These are phyloP conservation scores for Trametes elegans DNA, from an alignment of 768 basidiomycete genomes.

Conservation along the genomic window DNA sequence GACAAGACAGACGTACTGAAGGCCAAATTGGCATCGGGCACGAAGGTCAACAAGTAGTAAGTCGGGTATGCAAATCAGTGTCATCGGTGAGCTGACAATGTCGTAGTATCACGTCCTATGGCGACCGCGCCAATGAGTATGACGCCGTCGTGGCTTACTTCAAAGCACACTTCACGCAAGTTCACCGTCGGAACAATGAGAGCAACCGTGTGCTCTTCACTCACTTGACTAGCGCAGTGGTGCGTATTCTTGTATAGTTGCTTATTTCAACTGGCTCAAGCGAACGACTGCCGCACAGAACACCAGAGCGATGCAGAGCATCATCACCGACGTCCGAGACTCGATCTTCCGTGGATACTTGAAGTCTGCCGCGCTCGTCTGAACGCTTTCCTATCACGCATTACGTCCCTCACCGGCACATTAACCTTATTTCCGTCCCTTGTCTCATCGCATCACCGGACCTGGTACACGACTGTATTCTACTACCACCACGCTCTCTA, in stretches of 20 bases:
- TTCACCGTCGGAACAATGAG: constrained; percentile 64
- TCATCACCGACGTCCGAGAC: constrained; percentile 63
- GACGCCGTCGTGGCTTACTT: constrained; percentile 76
- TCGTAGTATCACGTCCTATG: constrained; percentile 72
- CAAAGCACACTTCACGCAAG: constrained; percentile 79
- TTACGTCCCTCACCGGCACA: not conserved
- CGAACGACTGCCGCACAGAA: constrained; percentile 47
- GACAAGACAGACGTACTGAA: constrained; percentile 79
- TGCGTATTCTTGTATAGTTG: constrained; percentile 32
- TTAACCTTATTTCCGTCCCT: constrained; percentile 9
- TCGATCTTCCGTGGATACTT: constrained; percentile 38
- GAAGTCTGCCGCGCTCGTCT: constrained; percentile 37
- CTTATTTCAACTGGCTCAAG: not conserved
- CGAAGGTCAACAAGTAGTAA: constrained; percentile 79
- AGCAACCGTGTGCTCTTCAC: constrained; percentile 59
- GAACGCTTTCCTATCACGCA: not conserved
- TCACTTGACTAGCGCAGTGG: constrained; percentile 80
- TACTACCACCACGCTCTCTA: constrained; percentile 8
- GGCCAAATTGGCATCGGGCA: constrained; percentile 66
- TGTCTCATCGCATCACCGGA: not conserved
- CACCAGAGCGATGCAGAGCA: constrained; percentile 79
- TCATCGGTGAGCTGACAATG: not conserved
- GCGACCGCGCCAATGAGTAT: constrained; percentile 67
- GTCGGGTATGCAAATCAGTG: constrained; percentile 23
- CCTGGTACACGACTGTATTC: constrained; percentile 4